A percentile compares a stretch with the other conserved stretches of the same genome.
Evolutionary conservation across 495 filamentous ascomycete genomes (phyloP).

Genomic region (Penicillium antarcticum): DNA sequence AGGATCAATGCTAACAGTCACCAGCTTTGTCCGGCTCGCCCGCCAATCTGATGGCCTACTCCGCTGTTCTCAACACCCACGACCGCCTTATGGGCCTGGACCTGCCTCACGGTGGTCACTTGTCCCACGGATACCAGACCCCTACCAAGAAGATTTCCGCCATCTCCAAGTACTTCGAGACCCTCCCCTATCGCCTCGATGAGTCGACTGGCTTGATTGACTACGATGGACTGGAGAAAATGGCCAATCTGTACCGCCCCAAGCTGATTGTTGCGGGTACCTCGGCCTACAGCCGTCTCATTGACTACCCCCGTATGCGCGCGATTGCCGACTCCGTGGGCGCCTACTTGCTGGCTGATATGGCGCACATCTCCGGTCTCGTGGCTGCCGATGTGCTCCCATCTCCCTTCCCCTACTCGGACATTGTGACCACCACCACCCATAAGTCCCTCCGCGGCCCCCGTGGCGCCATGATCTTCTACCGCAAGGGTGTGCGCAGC

Average conservation of each 20-base stretch:
- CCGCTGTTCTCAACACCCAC: constrained; percentile 84
- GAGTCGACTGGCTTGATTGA: constrained; percentile 90
- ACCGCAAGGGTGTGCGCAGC: constrained; percentile 81
- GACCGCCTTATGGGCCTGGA: constrained; percentile 97
- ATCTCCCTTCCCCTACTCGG: constrained; percentile 82
- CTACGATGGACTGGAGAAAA: constrained; percentile 82
- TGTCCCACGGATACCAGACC: constrained; percentile 97
- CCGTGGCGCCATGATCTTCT: constrained; percentile 97
- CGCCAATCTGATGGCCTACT: constrained; percentile 94
- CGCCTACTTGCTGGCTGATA: constrained; percentile 89
- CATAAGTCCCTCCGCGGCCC: constrained; percentile 97
- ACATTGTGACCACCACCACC: constrained; percentile 96
- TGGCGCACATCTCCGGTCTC: constrained; percentile 97
- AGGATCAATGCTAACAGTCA: constrained; percentile 15
- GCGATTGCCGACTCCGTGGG: constrained; percentile 85
- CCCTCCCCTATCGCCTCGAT: constrained; percentile 87
- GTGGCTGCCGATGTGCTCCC: constrained; percentile 88
- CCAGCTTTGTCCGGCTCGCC: constrained; percentile 91
- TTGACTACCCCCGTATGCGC: constrained; percentile 88
- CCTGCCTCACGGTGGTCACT: constrained; percentile 91
- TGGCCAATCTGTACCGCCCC: constrained; percentile 83
- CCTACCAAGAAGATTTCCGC: constrained; percentile 98
- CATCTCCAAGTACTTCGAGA: constrained; percentile 99
- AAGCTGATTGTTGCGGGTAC: constrained; percentile 95
- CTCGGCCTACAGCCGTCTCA: constrained; percentile 89